Evolutionary conservation across 2,329 filamentous ascomycete species (phyloP).

Genomic region (Cercospora janseana): DNA sequence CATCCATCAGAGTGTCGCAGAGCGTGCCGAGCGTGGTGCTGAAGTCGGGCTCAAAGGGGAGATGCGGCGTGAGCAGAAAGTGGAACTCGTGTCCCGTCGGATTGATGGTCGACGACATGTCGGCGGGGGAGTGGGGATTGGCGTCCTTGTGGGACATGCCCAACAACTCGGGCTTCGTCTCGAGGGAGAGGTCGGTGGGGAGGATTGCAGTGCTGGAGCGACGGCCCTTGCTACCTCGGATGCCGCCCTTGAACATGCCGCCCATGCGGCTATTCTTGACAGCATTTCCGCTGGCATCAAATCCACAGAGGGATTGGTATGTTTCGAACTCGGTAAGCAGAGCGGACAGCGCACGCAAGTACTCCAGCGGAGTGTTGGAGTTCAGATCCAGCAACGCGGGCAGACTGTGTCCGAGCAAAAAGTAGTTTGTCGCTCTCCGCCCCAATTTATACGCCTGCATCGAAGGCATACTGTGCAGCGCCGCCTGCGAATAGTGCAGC

Average conservation of each 20-base stretch:
- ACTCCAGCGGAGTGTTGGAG: conserved; percentile 74
- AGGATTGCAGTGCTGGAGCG: conserved; percentile 60
- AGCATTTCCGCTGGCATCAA: conserved; percentile 62
- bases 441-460: conserved; percentile 81
- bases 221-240: conserved; percentile 37
- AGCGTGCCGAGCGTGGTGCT: conserved; percentile 94
- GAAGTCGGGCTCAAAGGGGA: conserved; percentile 96
- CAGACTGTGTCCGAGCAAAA: conserved; percentile 87
- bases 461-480: conserved; percentile 78
- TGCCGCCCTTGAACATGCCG: conserved; percentile 52
- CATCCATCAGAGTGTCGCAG: conserved; percentile 92
- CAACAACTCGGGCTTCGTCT: conserved; percentile 24
- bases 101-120: conserved; percentile 45
- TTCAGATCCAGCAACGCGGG: conserved; percentile 87
- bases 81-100: conserved; percentile 79
- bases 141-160: conserved; percentile 23
- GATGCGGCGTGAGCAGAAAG: conserved; percentile 80
- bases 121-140: conserved; percentile 26
- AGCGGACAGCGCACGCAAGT: conserved; percentile 79
- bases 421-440: conserved; percentile 87
- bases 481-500: conserved; percentile 79
- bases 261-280: conserved; percentile 72
- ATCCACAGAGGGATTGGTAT: conserved; percentile 81
- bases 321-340: conserved; percentile 89
- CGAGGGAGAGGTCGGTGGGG: conserved; percentile 14